Evolutionary conservation across 2,329 filamentous ascomycete genomes (phyloP).

Genomic region (Aspergillus melleus): DNA sequence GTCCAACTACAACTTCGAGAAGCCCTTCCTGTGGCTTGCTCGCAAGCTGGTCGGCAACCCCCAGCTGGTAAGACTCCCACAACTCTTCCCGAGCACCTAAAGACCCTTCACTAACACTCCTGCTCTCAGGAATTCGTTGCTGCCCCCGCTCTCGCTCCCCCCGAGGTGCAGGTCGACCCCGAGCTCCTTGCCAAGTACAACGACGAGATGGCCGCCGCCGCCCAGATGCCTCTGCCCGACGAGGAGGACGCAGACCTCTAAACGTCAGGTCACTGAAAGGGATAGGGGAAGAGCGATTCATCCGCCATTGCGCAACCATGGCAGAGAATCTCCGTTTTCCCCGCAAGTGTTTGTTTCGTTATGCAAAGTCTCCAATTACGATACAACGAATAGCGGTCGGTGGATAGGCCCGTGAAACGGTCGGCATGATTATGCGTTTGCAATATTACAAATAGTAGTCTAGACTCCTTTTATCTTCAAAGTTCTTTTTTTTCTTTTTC

Average conservation of each 20-base stretch:
- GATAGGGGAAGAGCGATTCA: slow-evolving; percentile 2
- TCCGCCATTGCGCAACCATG: slow-evolving; percentile 5
- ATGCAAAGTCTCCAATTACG: slow-evolving; percentile 34
- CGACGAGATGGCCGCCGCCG: slow-evolving; percentile 83
- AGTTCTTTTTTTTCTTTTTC: slow-evolving; percentile 13
- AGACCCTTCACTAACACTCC: slow-evolving; percentile 18
- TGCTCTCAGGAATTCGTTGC: slow-evolving; percentile 83
- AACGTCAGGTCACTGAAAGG: slow-evolving; percentile 22
- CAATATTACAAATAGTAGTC: slow-evolving; percentile 31
- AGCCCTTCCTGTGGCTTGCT: slow-evolving; percentile 99
- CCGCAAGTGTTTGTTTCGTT: slow-evolving; percentile 19
- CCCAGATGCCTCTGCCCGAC: slow-evolving; percentile 82
- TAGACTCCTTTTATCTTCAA: slow-evolving; percentile 24
- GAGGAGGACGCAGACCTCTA: slow-evolving; percentile 76
- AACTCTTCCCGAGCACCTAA: slow-evolving; percentile 20
- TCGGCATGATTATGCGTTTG: slow-evolving; percentile 37
- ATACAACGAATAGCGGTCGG: slow-evolving; percentile 38
- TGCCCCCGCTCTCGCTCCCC: slow-evolving; percentile 88
- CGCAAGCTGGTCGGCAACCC: slow-evolving; percentile 97
- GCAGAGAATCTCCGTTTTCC: slow-evolving; percentile 9
- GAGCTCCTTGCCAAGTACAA: slow-evolving; percentile 77
- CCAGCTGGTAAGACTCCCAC: slow-evolving; percentile 63
- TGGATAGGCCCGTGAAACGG: slow-evolving; percentile 32
- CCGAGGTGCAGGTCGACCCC: slow-evolving; percentile 86
- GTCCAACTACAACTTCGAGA: slow-evolving; percentile 99